These are phyloP conservation scores for Cadophora malorum DNA, from an alignment of 2,329 filamentous ascomycete genomes.

Conservation along the genomic window DNA sequence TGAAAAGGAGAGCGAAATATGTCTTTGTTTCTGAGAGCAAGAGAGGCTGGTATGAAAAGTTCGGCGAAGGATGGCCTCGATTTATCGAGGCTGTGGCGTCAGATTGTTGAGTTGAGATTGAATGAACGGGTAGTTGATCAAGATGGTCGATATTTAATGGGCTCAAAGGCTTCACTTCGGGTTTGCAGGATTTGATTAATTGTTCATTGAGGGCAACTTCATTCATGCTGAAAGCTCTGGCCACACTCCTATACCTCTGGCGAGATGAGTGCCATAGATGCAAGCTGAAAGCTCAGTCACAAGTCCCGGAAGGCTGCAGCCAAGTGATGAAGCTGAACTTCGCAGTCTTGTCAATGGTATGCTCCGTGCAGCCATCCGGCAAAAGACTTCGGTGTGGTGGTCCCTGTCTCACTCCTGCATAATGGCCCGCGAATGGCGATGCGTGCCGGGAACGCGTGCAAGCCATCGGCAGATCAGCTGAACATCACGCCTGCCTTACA, in stretches of 20 bases:
- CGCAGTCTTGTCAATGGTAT: neutral
- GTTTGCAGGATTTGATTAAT: too few species aligned
- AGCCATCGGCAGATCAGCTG: slow-evolving; percentile 12
- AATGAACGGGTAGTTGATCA: neutral
- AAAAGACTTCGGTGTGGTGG: neutral
- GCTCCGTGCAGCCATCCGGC: neutral
- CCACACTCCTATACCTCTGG: neutral
- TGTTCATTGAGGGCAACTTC: too few species aligned
- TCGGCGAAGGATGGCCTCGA: slow-evolving; percentile 16
- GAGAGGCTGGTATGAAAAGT: slow-evolving; percentile 22
- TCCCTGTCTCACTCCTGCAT: slow-evolving; percentile 12
- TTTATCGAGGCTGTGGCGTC: slow-evolving; percentile 18
- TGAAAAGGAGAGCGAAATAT: slow-evolving; percentile 19
- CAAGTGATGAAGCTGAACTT: slow-evolving; percentile 4
- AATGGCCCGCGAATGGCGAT: slow-evolving; percentile 4
- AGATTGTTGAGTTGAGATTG: neutral
- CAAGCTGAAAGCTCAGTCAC: slow-evolving; percentile 13
- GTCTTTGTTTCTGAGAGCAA: slow-evolving; percentile 18
- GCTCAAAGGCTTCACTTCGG: too few species aligned
- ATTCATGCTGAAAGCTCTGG: neutral
- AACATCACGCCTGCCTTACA: neutral
- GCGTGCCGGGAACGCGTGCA: slow-evolving; percentile 8
- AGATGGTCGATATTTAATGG: too few species aligned
- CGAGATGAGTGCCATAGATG: neutral
- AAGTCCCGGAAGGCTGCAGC: neutral